Conservation (phyloP, 371 early-diverging fungal genomes). For the Rhizopus arrhizus region DNA sequence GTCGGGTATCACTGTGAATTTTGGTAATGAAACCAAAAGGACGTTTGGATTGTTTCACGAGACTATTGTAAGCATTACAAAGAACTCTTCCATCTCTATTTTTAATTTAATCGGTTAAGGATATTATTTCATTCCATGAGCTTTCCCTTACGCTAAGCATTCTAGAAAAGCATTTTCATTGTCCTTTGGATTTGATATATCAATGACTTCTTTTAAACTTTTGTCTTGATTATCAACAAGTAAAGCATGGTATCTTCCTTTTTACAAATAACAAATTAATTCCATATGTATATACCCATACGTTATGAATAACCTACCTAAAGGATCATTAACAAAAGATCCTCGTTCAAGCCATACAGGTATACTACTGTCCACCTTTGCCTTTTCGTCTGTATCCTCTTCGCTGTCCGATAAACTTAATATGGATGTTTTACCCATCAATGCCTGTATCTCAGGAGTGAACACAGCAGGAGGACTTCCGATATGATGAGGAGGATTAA, state of each 20-base stretch:
- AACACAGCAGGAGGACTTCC: conserved; percentile 44
- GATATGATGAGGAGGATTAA: conserved; percentile 52
- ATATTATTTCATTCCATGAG: too few relatives aligned
- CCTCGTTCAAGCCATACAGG: conserved; percentile 48
- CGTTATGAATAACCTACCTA: conserved; percentile 28
- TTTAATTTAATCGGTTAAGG: too few relatives aligned
- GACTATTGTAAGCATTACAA: conserved; percentile 58
- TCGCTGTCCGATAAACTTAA: conserved; percentile 14
- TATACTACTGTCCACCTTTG: conserved; percentile 11
- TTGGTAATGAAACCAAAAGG: conserved; percentile 69
- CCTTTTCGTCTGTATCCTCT: conserved; percentile 5
- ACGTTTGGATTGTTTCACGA: conserved; percentile 59
- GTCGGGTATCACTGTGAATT: conserved; percentile 56
- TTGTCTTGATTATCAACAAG: conserved; percentile 31
- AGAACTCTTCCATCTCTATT: conserved; percentile 60
- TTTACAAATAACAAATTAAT: too few relatives aligned
- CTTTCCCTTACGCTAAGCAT: conserved; percentile 37
- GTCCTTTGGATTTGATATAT: conserved; percentile 43
- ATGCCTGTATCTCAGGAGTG: conserved; percentile 39
- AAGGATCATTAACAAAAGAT: conserved; percentile 34
- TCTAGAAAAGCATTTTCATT: conserved; percentile 51
- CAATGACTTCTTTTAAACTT: conserved; percentile 11
- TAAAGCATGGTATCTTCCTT: conserved; percentile 49
- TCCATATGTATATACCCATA: too few relatives aligned
- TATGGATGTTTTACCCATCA: conserved; percentile 34